phyloP scores from a whole-genome alignment of 192 early-diverging fungal genomes.

The Mortierella claussenii region DNA sequence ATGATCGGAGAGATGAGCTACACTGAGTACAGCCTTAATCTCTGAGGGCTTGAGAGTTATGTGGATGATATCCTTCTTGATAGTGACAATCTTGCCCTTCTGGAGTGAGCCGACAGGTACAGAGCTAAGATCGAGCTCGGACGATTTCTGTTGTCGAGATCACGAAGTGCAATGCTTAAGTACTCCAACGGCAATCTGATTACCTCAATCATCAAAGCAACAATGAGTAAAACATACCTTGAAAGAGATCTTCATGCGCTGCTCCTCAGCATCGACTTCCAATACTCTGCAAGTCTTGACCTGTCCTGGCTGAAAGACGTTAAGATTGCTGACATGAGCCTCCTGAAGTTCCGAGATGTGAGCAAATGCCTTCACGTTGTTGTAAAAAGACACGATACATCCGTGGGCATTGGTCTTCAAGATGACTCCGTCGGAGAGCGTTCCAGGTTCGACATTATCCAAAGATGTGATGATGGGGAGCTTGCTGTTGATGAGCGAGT shows the following conservation, averaged over 20 bases:
- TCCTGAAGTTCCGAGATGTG: conserved; percentile 72
- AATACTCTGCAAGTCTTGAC: conserved; percentile 82
- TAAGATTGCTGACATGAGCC: conserved; percentile 55
- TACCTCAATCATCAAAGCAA: too few species aligned
- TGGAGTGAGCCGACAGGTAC: conserved; percentile 51
- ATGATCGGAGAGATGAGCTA: conserved; percentile 78
- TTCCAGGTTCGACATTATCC: conserved; percentile 67
- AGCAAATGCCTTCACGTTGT: conserved; percentile 74
- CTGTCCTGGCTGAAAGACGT: conserved; percentile 72
- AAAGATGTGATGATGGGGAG: conserved; percentile 73
- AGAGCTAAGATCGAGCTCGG: conserved; percentile 53
- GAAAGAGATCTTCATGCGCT: conserved; percentile 66
- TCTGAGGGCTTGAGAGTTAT: conserved; percentile 69
- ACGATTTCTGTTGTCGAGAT: conserved; percentile 22
- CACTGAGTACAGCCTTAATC: conserved; percentile 63
- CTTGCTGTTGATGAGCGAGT: conserved; percentile 74
- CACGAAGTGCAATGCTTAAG: too few species aligned
- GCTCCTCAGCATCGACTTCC: conserved; percentile 62
- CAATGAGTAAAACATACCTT: too few species aligned
- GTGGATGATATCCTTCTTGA: conserved; percentile 58
- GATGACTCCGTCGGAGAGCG: conserved; percentile 73
- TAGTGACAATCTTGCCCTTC: conserved; percentile 66
- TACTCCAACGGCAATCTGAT: too few species aligned
- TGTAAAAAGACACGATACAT: conserved; percentile 83
- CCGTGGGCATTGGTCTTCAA: conserved; percentile 68